Conservation (phyloP, 441 rosid genomes). For the Manihot esculenta region DNA sequence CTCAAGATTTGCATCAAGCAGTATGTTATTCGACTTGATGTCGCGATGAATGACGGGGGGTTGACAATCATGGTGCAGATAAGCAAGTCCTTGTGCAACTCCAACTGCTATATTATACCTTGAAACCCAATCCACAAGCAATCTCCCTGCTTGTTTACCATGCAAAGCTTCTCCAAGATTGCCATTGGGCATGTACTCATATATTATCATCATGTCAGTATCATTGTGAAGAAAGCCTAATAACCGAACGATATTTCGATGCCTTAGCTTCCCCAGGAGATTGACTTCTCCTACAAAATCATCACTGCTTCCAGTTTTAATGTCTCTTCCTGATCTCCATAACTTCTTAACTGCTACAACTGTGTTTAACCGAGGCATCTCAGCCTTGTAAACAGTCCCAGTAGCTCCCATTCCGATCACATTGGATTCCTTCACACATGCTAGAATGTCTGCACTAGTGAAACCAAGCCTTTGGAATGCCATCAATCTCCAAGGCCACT, state of each 20-base stretch:
- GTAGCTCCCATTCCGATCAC: conserved; percentile 86
- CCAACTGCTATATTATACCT: conserved; percentile 90
- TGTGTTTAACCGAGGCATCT: conserved; percentile 44
- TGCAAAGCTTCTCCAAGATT: conserved; percentile 91
- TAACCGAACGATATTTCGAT: conserved; percentile 81
- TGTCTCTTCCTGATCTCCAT: conserved; percentile 61
- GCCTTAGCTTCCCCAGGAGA: conserved; percentile 84
- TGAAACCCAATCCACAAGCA: conserved; percentile 81
- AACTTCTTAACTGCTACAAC: conserved; percentile 81
- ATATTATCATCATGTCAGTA: conserved; percentile 72
- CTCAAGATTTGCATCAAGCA: conserved; percentile 80
- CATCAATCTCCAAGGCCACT: conserved; percentile 88
- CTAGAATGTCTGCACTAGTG: conserved; percentile 60
- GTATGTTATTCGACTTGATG: conserved; percentile 90
- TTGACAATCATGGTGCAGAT: conserved; percentile 95
- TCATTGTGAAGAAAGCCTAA: conserved; percentile 91
- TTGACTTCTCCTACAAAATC: conserved; percentile 92
- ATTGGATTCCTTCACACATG: conserved; percentile 68
- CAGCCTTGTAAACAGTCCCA: conserved; percentile 77
- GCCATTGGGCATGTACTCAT: conserved; percentile 94
- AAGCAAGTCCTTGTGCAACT: conserved; percentile 93
- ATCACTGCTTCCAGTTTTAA: conserved; percentile 52
- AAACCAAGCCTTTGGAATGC: conserved; percentile 87
- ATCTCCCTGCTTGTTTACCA: conserved; percentile 80
- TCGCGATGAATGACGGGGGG: conserved; percentile 88